Conservation (phyloP, 805 yeast species). For the Lachancea fermentati region DNA sequence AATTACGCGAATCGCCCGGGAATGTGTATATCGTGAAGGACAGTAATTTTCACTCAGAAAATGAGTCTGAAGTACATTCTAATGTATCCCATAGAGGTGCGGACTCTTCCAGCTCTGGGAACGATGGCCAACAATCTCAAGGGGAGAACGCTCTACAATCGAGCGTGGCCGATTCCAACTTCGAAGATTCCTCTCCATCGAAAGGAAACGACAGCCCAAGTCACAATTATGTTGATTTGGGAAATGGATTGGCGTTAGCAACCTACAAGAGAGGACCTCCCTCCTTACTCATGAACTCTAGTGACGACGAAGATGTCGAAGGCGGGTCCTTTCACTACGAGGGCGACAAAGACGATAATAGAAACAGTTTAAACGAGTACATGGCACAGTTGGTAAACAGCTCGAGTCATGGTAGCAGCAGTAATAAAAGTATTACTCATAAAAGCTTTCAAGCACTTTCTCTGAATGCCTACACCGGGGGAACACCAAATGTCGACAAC, state of each 20-base stretch:
- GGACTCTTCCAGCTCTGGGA: neutral
- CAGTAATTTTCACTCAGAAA: neutral
- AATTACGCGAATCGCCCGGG: slow-evolving; percentile 14
- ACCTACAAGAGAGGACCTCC: slow-evolving; percentile 36
- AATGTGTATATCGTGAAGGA: neutral
- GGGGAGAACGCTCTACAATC: neutral
- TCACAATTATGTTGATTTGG: slow-evolving; percentile 26
- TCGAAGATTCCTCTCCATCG: slow-evolving; percentile 4
- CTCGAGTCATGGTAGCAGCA: slow-evolving; percentile 4
- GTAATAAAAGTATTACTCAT: too few relatives aligned
- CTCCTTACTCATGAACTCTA: slow-evolving; percentile 33
- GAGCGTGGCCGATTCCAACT: slow-evolving; percentile 3
- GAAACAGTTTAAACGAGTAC: slow-evolving; percentile 16
- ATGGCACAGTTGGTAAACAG: slow-evolving; percentile 24
- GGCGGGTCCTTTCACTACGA: slow-evolving; percentile 13
- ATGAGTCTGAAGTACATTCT: too few relatives aligned
- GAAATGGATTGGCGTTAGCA: slow-evolving; percentile 33
- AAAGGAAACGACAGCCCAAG: slow-evolving; percentile 4
- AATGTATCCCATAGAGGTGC: neutral
- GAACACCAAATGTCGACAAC: too few relatives aligned
- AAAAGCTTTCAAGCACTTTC: too few relatives aligned
- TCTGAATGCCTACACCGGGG: too few relatives aligned
- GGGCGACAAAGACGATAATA: slow-evolving; percentile 8
- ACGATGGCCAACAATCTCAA: neutral
- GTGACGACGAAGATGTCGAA: slow-evolving; percentile 18